Percentiles rank a stretch among this genome's conserved stretches.
These are phyloP conservation scores for Dalbergia cultrata DNA, from an alignment of 306 rosid genomes.

Conservation along the genomic window DNA sequence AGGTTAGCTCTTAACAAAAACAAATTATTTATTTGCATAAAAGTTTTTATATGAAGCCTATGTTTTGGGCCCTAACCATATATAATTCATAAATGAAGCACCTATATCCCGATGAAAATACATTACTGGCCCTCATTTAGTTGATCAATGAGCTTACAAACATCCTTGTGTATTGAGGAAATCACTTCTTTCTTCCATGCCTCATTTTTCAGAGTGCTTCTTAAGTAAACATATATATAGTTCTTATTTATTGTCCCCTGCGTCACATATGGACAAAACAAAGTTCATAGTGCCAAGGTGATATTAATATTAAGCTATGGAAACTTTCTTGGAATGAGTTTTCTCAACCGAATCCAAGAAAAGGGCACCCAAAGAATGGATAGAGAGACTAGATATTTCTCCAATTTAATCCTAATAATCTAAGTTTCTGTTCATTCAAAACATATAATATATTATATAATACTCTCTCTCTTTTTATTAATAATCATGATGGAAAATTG, in stretches of 20 bases:
- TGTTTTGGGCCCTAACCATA: conserved; percentile 18
- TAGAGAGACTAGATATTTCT: conserved; percentile 41
- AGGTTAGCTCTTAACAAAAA: conserved; percentile 46
- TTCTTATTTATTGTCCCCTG: background rate
- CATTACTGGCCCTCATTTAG: conserved; percentile 30
- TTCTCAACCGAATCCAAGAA: conserved; percentile 50
- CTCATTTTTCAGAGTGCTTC: background rate
- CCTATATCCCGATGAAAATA: conserved; percentile 31
- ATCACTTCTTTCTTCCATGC: conserved; percentile 38
- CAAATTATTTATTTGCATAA: conserved; percentile 21
- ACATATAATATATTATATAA: no score
- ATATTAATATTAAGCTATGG: conserved; percentile 40
- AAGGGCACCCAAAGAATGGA: conserved; percentile 42
- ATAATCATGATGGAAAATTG: no score
- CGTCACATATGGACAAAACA: conserved; percentile 57
- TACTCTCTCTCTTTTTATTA: no score
- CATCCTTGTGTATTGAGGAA: conserved; percentile 54
- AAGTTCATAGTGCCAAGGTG: conserved; percentile 53
- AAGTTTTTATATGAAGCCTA: conserved; percentile 17
- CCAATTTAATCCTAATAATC: background rate
- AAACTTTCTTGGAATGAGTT: conserved; percentile 74
- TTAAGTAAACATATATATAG: background rate
- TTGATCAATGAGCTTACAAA: conserved; percentile 52
- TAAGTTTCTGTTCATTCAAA: no score
- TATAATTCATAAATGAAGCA: conserved; percentile 35